phyloP scores from a whole-genome alignment of 202 grass and related monocot genomes.

The Alloteropsis angusta region DNA sequence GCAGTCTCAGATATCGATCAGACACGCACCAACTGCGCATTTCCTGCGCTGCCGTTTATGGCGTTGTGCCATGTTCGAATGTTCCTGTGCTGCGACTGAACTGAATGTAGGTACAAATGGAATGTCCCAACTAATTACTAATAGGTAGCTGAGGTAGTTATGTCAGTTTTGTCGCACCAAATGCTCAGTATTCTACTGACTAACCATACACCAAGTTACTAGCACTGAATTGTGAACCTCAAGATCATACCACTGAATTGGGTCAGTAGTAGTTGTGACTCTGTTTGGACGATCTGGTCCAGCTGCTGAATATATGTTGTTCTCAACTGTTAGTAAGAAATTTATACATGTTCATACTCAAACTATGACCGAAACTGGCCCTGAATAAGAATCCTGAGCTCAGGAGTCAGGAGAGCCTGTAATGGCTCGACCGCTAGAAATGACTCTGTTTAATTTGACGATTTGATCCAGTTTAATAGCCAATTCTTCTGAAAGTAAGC shows the following conservation, averaged over 20 bases:
- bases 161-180: neutral
- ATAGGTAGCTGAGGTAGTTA: neutral
- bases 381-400: neutral
- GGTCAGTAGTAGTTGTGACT: neutral
- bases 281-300: neutral
- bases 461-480: neutral
- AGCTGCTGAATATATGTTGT: neutral
- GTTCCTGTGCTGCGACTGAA: neutral
- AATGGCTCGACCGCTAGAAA: neutral
- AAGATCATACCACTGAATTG: neutral
- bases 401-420: neutral
- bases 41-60: neutral
- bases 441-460: neutral
- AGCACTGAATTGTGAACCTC: neutral
- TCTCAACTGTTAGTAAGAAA: neutral
- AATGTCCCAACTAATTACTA: no score
- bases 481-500: neutral
- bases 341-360: neutral
- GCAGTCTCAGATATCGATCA: neutral
- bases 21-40: neutral
- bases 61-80: neutral
- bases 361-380: no score
- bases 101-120: no score
- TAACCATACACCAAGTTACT: neutral
- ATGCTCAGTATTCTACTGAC: neutral